These are phyloP conservation scores for Phoenix dactylifera DNA, from an alignment of 176 grass and related monocot genomes.

Conservation along the genomic window DNA sequence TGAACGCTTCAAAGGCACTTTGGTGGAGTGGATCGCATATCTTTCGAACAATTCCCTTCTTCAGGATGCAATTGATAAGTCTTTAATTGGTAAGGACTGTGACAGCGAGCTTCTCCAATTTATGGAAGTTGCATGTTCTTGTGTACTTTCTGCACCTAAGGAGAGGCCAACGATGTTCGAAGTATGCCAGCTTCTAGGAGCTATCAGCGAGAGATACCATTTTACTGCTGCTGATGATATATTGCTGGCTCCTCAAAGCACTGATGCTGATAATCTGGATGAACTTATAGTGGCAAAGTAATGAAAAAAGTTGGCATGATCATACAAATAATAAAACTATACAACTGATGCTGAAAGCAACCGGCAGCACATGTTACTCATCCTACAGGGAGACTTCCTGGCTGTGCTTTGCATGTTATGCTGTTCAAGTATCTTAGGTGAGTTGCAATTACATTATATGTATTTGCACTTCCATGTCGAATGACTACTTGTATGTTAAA, in stretches of 20 bases:
- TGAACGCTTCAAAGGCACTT: conserved; percentile 78
- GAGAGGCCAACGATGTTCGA: conserved; percentile 89
- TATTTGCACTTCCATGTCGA: neutral
- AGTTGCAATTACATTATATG: neutral
- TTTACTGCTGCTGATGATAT: conserved; percentile 70
- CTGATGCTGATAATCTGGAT: conserved; percentile 28
- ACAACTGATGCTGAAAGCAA: too few relatives aligned
- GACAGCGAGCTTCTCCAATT: conserved; percentile 83
- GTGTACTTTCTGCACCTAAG: conserved; percentile 59
- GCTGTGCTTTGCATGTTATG: neutral
- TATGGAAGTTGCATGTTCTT: conserved; percentile 73
- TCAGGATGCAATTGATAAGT: conserved; percentile 76
- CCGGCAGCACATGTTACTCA: too few relatives aligned
- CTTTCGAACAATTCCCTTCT: conserved; percentile 86
- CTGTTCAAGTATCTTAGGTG: conserved; percentile 4
- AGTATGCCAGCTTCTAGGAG: conserved; percentile 79
- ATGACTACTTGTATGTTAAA: too few relatives aligned
- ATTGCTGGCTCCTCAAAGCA: conserved; percentile 28
- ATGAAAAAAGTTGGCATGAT: neutral
- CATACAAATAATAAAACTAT: neutral
- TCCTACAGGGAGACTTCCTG: too few relatives aligned
- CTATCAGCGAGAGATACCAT: conserved; percentile 77
- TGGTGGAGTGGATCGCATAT: conserved; percentile 93
- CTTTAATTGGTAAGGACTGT: conserved; percentile 68
- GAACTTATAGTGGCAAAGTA: conserved; percentile 85